A percentile compares a stretch with the other conserved stretches of the same genome.
Conservation (phyloP, 2,329 filamentous ascomycete genomes). For the Parastagonospora nodorum region DNA sequence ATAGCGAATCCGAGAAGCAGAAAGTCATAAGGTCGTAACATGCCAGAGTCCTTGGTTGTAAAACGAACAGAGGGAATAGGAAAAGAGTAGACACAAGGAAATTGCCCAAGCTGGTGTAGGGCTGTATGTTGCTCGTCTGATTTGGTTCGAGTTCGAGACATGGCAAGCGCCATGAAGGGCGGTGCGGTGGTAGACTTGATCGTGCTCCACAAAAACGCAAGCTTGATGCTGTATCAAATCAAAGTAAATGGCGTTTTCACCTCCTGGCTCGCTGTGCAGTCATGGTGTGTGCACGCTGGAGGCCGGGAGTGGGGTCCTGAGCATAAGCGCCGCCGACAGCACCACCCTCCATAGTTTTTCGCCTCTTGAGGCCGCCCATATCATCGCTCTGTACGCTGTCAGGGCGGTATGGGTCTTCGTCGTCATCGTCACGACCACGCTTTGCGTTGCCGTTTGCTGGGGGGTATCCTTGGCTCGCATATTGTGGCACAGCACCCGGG, state of each 20-base stretch:
- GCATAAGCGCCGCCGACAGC: slow-evolving; percentile 40
- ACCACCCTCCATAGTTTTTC: slow-evolving; percentile 70
- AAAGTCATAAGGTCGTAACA: slow-evolving; percentile 44
- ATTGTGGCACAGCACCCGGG: slow-evolving; percentile 62
- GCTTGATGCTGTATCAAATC: slow-evolving; percentile 23
- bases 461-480: slow-evolving; percentile 64
- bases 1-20: slow-evolving; percentile 28
- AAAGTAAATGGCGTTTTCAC: slow-evolving; percentile 19
- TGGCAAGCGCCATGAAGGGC: slow-evolving; percentile 67
- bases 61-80: slow-evolving; percentile 37
- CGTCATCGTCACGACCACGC: slow-evolving; percentile 67
- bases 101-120: slow-evolving; percentile 17
- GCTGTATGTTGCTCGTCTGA: slow-evolving; percentile 8
- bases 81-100: slow-evolving; percentile 40
- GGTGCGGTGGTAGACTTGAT: slow-evolving; percentile 15
- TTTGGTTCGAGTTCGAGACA: slow-evolving; percentile 38
- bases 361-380: slow-evolving; percentile 72
- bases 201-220: slow-evolving; percentile 20
- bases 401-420: slow-evolving; percentile 69
- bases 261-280: slow-evolving; percentile 37
- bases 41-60: slow-evolving; percentile 38
- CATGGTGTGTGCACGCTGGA: slow-evolving; percentile 41
- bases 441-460: slow-evolving; percentile 68
- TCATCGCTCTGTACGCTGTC: slow-evolving; percentile 61
- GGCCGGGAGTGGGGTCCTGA: slow-evolving; percentile 36